Base-by-base conservation (phyloP, 345 rosid genomes). In the Hibiscus syriacus region DNA sequence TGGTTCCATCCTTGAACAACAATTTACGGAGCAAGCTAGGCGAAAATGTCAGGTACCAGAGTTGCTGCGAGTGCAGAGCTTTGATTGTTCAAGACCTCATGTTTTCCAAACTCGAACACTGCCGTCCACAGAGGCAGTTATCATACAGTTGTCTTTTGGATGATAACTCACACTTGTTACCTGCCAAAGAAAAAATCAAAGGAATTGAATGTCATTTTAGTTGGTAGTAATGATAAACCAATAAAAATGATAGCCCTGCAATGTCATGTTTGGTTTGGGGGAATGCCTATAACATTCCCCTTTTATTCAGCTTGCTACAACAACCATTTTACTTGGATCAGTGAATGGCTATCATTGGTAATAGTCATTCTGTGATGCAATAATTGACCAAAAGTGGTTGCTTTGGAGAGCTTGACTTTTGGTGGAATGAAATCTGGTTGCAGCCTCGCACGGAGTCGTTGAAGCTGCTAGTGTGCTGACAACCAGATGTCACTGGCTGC, bases 121-220 rank as follows among this genome's bases (percentile, higher is more conserved):
- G 80, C 96, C 84, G 78, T 93, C 98, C 23, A 90, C 98, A 0
- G 98, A 93, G 48, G 96, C 85, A 38, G 88, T 88, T 64, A 90
- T 70, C 97, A 93, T 85, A 70, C 89, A 84, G 50, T 81, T 74
- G 25, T 90, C 97, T 64, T 82, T 88, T 7, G 97, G 97, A 66
- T 90, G 98, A 80, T 92, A 90, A 72, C 97, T 93, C 74, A 93
- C 94, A 41, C 97, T 93, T 48, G 96, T 90, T 39, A 93, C 93
- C 98, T 92, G 81, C 67, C 69, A 61, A 32, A 64, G n/a, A 49
- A 63, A n/a, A 70, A 55, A 43, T 7, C 32, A n/a, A 20, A 23
- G 26, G 25, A 10, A 10, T 67, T 14, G 32, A 58, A 52, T 9
- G 34, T 34, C 32, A 1, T 69, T 74, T 32, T 38, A 2, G 49